Evolutionary conservation across 2,329 filamentous ascomycete genomes (phyloP), one percentile per base, ranked within the genome.

Genomic region (Xenosphaeropsis pyriputrescens): DNA sequence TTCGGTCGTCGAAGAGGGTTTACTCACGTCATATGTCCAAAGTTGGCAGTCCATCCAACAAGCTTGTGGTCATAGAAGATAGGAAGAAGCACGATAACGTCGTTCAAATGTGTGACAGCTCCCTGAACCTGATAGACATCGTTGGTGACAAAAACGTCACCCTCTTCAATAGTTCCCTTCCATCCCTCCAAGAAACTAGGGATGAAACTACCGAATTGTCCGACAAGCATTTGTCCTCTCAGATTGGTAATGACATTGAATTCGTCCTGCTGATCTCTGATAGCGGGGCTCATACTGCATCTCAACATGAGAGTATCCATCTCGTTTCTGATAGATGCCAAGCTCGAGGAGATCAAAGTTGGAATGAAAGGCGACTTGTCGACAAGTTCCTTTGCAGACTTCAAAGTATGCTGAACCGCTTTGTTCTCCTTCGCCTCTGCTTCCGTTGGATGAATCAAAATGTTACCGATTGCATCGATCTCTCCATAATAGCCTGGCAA

Each of bases 241-340:
- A 54, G 52, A 32, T 65, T 63, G 4, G 65, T 67, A 36, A 68
- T 65, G n/a, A 68, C 64, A 22, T 68, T 68, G 50, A 67, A 68
- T 41, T 68, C 64, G 18, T 68, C 65, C 42, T 68, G 64, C 35
- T 68, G 64, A 36, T 68, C 64, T 14, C 65, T 56, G 32, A 68
- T 67, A 0, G 62, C 63, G 1, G 65, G 64, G 2, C 62, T 65
- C 63, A 68, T 67, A 32, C 63, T 61, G 38, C 62, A 64, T 7
- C 64, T 58, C n/a, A 67, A 55, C 57, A 68, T 65, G 22, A 67
- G 52, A 1, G 60, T 63, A 40, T 68, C 65, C 65, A 68, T 68
- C 41, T 68, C 64, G 18, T 59, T 55, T 29, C 65, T 55, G 33
- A 63, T 65, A 1, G 64, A 65, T 7, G 57, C 60, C 8, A 67